A percentile compares a stretch with the other conserved stretches of the same genome.
These are phyloP conservation scores for Morella rubra DNA, from an alignment of 306 rosid genomes.

Conservation along the genomic window DNA sequence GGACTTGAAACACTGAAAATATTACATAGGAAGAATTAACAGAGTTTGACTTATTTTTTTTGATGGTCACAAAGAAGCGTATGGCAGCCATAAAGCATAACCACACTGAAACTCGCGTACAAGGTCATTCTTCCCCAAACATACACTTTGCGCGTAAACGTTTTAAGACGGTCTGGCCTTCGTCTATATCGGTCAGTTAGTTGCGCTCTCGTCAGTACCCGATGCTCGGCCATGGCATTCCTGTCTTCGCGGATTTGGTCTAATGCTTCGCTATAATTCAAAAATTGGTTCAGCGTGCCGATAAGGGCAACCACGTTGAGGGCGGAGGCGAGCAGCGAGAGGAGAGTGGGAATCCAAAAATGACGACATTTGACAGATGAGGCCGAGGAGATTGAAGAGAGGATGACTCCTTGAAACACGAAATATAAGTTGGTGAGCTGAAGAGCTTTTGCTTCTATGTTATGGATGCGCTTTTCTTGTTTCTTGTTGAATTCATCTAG, in stretches of 20 bases:
- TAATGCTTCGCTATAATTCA: not conserved
- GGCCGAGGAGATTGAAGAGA: not conserved
- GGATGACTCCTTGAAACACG: not conserved
- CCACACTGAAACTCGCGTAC: not conserved
- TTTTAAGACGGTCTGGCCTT: not conserved
- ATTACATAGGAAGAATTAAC: not conserved
- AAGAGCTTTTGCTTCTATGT: not conserved
- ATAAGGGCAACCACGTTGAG: not conserved
- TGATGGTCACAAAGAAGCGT: not conserved
- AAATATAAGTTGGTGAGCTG: conserved; percentile 2
- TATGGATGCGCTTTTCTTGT: not conserved
- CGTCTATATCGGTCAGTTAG: too few species aligned
- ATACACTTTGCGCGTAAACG: not conserved
- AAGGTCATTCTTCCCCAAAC: not conserved
- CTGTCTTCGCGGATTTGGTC: not conserved
- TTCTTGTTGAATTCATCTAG: not conserved
- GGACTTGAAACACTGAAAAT: too few species aligned
- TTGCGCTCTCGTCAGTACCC: not conserved
- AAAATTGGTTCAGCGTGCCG: not conserved
- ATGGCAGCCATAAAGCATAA: not conserved
- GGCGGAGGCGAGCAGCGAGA: not conserved
- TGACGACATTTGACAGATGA: not conserved
- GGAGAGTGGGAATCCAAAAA: not conserved
- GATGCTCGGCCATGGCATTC: fast-evolving
- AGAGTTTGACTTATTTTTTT: not conserved